Evolutionary conservation across 2,329 filamentous ascomycete species (phyloP), one percentile per base, ranked within the genome.

Genomic region (Pseudogymnoascus destructans): DNA sequence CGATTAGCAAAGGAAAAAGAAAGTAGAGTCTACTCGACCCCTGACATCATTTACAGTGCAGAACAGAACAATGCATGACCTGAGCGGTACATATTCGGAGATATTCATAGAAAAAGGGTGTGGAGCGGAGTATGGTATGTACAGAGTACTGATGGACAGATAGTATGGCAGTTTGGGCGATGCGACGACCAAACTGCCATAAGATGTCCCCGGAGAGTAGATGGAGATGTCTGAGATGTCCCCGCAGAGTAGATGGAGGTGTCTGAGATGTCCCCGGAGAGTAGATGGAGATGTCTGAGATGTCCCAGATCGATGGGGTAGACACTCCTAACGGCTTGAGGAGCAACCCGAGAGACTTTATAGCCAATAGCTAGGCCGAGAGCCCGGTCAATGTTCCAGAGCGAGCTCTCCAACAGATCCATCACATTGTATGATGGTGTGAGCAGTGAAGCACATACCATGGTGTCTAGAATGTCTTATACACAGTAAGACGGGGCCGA

Each of bases 161-260:
- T n/a, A 25, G 40, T 46, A 42, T 42, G 40, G 40, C 21, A 25
- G 40, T 46, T 46, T 46, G 40, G 21, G 11, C 19, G 40, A 46
- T 46, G 40, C 17, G 17, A 10, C 36, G 36, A 46, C 15, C 19
- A 11, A 25, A 25, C 40, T 46, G n/a, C n/a, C n/a, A n/a, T 46
- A 3, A 46, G 40, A 46, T 21, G 25, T 46, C 40, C 40, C 40
- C 40, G 40, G 40, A 46, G 40, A 46, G 40, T 46, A 46, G 40
- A 46, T 46, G 40, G 40, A 46, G 21, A 13, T 46, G 40, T 46
- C 40, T 46, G 40, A 46, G 19, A 46, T 46, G 40, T 46, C 40
- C 40, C 40, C n/a, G n/a, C n/a, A n/a, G n/a, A n/a, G n/a, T n/a
- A n/a, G n/a, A n/a, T n/a, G n/a, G n/a, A n/a, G n/a, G n/a, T 46